These are phyloP conservation scores for Lachnellula cervina DNA, from an alignment of 2,329 filamentous ascomycete species.

Conservation along the genomic window DNA sequence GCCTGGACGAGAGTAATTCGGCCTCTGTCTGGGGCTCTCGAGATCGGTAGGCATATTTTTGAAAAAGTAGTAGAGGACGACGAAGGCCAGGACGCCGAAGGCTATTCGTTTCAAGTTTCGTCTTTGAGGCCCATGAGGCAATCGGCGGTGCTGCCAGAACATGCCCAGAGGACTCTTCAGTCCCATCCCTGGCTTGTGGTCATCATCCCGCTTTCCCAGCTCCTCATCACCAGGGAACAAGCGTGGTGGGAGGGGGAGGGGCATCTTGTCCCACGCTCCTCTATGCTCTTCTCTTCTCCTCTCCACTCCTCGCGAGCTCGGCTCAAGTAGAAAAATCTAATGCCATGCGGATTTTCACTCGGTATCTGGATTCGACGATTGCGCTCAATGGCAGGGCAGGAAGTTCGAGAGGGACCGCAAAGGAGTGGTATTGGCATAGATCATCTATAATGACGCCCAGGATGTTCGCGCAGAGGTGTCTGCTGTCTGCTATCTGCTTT, in stretches of 20 bases:
- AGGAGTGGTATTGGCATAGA: no score
- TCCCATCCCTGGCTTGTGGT: constrained; percentile 41
- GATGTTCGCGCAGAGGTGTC: no score
- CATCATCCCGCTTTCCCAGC: constrained; percentile 61
- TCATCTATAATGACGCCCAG: no score
- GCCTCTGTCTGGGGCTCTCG: constrained; percentile 28
- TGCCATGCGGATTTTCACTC: no score
- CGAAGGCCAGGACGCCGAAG: constrained; percentile 41
- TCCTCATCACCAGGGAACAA: constrained; percentile 53
- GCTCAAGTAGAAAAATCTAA: no score
- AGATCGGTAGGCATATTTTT: constrained; percentile 56
- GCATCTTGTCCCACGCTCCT: constrained; percentile 11
- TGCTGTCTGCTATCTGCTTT: no score
- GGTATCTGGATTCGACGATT: no score
- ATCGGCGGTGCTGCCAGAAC: constrained; percentile 32
- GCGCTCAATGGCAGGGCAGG: no score
- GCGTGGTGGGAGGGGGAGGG: constrained; percentile 37
- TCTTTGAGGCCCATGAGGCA: constrained; percentile 47
- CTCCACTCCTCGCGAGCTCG: no score
- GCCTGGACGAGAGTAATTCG: constrained; percentile 32
- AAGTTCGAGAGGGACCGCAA: no score
- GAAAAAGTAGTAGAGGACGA: constrained; percentile 59
- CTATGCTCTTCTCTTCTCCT: neutral
- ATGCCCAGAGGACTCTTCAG: constrained; percentile 26
- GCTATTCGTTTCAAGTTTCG: constrained; percentile 50